phyloP scores from a whole-genome alignment of 306 rosid species.

The Trifolium subterraneum region DNA sequence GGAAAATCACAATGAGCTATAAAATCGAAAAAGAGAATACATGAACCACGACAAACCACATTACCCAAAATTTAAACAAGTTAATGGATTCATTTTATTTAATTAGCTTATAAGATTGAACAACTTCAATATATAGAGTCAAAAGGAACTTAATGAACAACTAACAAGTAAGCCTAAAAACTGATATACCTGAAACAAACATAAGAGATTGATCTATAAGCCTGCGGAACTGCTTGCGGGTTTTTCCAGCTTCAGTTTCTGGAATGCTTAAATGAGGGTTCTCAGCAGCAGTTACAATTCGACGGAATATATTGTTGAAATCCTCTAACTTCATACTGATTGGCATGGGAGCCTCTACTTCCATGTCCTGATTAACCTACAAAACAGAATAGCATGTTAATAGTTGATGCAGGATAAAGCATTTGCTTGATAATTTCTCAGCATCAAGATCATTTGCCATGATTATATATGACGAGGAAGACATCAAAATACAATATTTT shows the following conservation, averaged over 20 bases:
- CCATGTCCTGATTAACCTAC: constrained; percentile 83
- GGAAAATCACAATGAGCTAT: too few species aligned
- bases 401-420: background rate
- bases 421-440: constrained; percentile 13
- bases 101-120: background rate
- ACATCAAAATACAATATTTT: too few species aligned
- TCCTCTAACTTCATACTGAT: constrained; percentile 78
- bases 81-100: too few species aligned
- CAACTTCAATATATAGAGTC: background rate
- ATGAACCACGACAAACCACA: too few species aligned
- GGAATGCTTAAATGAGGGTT: constrained; percentile 96
- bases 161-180: constrained; percentile 29
- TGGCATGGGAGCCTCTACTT: constrained; percentile 86
- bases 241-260: constrained; percentile 88
- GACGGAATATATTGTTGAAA: constrained; percentile 64
- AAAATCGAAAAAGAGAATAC: too few species aligned
- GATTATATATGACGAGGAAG: too few species aligned
- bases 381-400: constrained; percentile 6
- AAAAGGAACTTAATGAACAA: background rate
- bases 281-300: constrained; percentile 75
- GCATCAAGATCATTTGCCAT: too few species aligned
- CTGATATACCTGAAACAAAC: constrained; percentile 73
- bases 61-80: too few species aligned
- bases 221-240: constrained; percentile 76
- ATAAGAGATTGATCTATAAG: constrained; percentile 78